Percentiles rank a stretch among this genome's conserved stretches.
These are phyloP conservation scores for Globisporangium lucens DNA, from an alignment of 352 stramenopile species.

Conservation along the genomic window DNA sequence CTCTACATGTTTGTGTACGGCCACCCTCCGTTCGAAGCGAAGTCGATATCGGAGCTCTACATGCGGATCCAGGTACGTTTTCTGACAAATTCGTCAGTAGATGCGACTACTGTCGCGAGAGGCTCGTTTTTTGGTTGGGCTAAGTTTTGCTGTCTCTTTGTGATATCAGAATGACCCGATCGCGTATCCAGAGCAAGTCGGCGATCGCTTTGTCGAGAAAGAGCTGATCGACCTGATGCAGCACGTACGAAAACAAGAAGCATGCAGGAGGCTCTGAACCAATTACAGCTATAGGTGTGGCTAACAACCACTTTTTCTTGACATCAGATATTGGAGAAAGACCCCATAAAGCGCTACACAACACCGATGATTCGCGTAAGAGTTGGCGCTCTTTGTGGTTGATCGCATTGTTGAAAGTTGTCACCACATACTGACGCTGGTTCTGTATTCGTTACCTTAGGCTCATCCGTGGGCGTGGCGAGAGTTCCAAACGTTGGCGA, in stretches of 20 bases:
- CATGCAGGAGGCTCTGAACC: background rate
- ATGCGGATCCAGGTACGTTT: slow-evolving; percentile 74
- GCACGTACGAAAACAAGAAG: slow-evolving; percentile 28
- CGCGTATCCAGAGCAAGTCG: slow-evolving; percentile 38
- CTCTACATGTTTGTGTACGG: slow-evolving; percentile 97
- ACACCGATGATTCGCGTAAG: slow-evolving; percentile 69
- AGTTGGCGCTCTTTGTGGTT: background rate
- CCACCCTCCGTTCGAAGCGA: slow-evolving; percentile 90
- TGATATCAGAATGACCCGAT: slow-evolving; percentile 55
- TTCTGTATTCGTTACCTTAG: slow-evolving; percentile 15
- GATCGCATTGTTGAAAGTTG: background rate
- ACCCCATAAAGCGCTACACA: slow-evolving; percentile 53
- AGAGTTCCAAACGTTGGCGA: slow-evolving; percentile 64
- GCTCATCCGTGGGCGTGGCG: slow-evolving; percentile 68
- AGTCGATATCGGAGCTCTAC: slow-evolving; percentile 91
- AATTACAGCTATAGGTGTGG: background rate
- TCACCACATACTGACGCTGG: background rate
- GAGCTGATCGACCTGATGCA: slow-evolving; percentile 65
- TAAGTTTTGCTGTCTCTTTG: background rate
- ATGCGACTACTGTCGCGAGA: background rate
- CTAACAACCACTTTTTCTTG: background rate
- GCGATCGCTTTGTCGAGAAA: slow-evolving; percentile 48
- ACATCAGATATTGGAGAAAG: slow-evolving; percentile 72
- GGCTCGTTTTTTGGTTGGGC: background rate
- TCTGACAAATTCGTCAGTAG: background rate